A percentile compares a stretch with the other conserved stretches of the same genome.
These are phyloP conservation scores for Zopfia rhizophila DNA, from an alignment of 2,329 filamentous ascomycete genomes.

Conservation along the genomic window DNA sequence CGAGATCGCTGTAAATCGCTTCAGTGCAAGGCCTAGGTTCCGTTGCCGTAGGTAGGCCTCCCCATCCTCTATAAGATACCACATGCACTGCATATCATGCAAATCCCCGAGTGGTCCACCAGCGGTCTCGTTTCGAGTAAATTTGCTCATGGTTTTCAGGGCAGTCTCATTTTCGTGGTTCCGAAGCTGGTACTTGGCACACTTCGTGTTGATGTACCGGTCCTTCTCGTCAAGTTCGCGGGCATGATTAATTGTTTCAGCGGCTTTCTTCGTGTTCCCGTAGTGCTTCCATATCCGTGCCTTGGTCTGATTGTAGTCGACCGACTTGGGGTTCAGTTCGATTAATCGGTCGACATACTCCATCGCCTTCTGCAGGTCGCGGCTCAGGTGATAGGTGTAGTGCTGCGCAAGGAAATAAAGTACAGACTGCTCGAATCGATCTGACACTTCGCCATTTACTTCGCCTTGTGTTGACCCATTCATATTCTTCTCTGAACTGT, in stretches of 20 bases:
- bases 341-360: constrained; percentile 87
- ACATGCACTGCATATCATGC: constrained; percentile 98
- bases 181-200: constrained; percentile 94
- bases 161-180: constrained; percentile 91
- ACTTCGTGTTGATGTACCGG: constrained; percentile 98
- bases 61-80: constrained; percentile 95
- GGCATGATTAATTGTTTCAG: constrained; percentile 88
- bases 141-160: constrained; percentile 88
- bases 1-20: constrained; percentile 87
- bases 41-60: constrained; percentile 86
- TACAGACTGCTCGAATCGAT: constrained; percentile 77
- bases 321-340: constrained; percentile 78
- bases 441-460: constrained; percentile 63
- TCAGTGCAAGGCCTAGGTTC: constrained; percentile 86
- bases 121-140: constrained; percentile 89
- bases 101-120: constrained; percentile 91
- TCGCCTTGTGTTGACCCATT: constrained; percentile 62
- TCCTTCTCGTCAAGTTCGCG: constrained; percentile 88
- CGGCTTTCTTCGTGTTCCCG: constrained; percentile 81
- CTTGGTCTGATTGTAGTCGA: constrained; percentile 95
- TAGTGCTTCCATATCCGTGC: constrained; percentile 93
- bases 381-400: constrained; percentile 91
- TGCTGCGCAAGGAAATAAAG: constrained; percentile 96
- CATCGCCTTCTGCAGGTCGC: constrained; percentile 82
- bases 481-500: constrained; percentile 69